Percentiles rank a stretch among this genome's conserved stretches.
Conservation (phyloP, 768 basidiomycete genomes). For the Tulasnella sp. region DNA sequence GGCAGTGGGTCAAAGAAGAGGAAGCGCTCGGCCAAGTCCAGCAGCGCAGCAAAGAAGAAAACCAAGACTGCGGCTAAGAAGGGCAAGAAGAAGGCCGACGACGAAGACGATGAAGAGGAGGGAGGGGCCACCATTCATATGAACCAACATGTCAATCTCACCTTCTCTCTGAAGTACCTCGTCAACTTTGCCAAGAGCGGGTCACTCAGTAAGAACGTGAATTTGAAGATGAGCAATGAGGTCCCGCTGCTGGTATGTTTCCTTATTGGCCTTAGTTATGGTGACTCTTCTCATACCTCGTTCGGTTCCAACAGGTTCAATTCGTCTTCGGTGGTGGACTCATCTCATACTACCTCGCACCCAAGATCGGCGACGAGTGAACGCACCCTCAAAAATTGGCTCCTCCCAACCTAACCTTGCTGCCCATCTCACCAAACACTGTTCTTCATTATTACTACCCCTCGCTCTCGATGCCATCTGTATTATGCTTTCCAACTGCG, state of each 20-base stretch:
- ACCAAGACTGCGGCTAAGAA: constrained; percentile 31
- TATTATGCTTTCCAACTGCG: background rate
- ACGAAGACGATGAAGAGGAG: constrained; percentile 49
- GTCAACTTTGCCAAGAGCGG: constrained; percentile 93
- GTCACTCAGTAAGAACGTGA: constrained; percentile 63
- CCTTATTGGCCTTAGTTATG: constrained; percentile 9
- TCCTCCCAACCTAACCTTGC: background rate
- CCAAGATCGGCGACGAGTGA: constrained; percentile 86
- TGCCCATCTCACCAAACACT: background rate
- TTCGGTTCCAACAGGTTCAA: constrained; percentile 55
- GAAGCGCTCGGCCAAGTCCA: constrained; percentile 33
- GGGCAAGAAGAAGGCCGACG: constrained; percentile 74
- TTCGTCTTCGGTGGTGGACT: constrained; percentile 86
- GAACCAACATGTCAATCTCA: constrained; percentile 85
- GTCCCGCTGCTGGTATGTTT: constrained; percentile 75
- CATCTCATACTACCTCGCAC: constrained; percentile 93
- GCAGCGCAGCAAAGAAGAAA: constrained; percentile 21
- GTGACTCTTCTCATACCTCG: constrained; percentile 9
- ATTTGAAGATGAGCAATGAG: constrained; percentile 87
- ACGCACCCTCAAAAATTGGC: background rate
- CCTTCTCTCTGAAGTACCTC: constrained; percentile 95
- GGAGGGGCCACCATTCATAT: constrained; percentile 75
- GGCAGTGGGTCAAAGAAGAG: constrained; percentile 47
- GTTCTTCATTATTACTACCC: background rate
- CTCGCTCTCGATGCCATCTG: constrained; percentile 2